Base-by-base conservation (phyloP, 1,284 basidiomycete species). In the Cystobasidium slooffiae region DNA sequence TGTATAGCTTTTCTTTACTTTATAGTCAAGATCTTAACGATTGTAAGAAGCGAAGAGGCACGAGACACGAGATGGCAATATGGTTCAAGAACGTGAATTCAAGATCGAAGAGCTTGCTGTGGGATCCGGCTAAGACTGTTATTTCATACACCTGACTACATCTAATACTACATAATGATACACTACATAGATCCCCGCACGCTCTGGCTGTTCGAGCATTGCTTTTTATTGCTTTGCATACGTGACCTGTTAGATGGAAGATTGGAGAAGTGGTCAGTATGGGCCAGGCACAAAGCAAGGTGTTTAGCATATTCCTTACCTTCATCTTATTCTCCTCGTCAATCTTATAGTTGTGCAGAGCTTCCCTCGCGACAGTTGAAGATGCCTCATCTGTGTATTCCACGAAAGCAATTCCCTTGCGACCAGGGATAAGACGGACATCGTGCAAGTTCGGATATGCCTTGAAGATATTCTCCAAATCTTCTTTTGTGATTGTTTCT, bases 331-430 rank as follows among this genome's bases (percentile, higher is more conserved):
- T 62, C 2, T 75, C 75, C 56, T 92, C 92, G 80, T 95, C 94
- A 83, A 95, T 85, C 84, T 94, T 94, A 88, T 94, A 94, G 82
- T 97, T 96, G 87, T 97, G 94, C 80, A 97, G 83, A 31, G 92
- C 93, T 78, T 97, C 94, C 83, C 95, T 95, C 43, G 94, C 94
- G 49, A 91, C 88, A 16, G 88, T 89, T n/a, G 94, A 91, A 77
- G 90, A 91, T 53, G 85, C 87, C 82, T 97, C 94, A 88, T 97
- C 94, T 81, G 89, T 82, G 80, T 91, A 97, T 82, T 97, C 94
- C 83, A 97, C 93, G 86, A 97, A 97, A 1, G 94, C 94, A 79
- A 97, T 97, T 81, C 95, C 94, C 81, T 90, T 90, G 84, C 96
- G 94, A 62, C 93, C 93, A 46, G 94, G 93, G 81, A 97, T 95